Base-by-base conservation (phyloP, 148 eudicot genomes). In the Agrostemma githago region DNA sequence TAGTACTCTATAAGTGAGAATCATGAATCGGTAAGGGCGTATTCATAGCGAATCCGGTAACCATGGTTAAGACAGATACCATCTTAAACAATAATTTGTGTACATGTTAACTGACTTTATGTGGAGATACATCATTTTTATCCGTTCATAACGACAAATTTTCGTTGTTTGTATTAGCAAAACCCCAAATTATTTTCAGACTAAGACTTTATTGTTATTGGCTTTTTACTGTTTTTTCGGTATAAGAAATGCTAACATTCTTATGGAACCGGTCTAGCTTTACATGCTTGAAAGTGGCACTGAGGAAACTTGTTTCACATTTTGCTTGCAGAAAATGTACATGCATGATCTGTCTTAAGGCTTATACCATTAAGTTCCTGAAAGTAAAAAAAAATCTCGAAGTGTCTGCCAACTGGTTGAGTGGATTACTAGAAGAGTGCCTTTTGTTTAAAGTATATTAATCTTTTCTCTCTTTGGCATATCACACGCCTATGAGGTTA, bases 401-500 rank as follows among this genome's bases (percentile, higher is more conserved):
- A 68, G 69, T 70, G 72, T 46, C 34, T 48, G 62, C 70, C 61
- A 68, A 65, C 72, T 60, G 44, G 67, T 62, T 48, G 74, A 76
- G 70, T 26, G 43, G 76, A 60, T 71, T 74, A 74, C 53, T 53
- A 53, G 72, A 74, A 46, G 71, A 19, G 56, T 79, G 71, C 74
- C 77, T 74, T 79, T 41, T 57, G 9, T 46, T 53, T 42, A 70
- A 57, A 40, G 39, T 60, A 44, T 75, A 43, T 37, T 34, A 67
- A 62, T n/a, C 46, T 17, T 76, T 71, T 69, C 62, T 65, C 64
- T 75, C 41, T 66, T 56, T 58, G 75, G 69, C 44, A 63, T 74
- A 70, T 70, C 78, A 79, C 53, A 53, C 59, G 5, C 72, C 75
- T 71, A 39, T 56, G 72, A 64, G 16, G 70, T 75, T 79, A 64